Conservation (phyloP, 805 yeast genomes). For the Wickerhamomyces chambardii region DNA sequence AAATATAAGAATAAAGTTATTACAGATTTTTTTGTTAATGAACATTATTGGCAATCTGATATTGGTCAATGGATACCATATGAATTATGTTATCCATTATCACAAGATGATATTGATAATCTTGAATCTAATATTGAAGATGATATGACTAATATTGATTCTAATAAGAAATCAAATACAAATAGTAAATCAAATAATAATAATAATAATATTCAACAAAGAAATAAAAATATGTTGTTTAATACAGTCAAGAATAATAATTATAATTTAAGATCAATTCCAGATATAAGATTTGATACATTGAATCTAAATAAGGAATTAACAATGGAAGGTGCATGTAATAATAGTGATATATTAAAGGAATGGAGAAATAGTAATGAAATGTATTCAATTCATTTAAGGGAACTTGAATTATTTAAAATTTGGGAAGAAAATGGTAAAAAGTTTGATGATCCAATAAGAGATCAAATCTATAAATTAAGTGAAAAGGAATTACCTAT, state of each 20-base stretch:
- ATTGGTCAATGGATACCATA: conserved; percentile 39
- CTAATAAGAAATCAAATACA: no score
- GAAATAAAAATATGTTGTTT: no score
- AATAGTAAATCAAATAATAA: no score
- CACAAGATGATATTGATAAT: background rate
- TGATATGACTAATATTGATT: no score
- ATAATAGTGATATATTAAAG: conserved; percentile 20
- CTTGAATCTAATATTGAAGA: no score
- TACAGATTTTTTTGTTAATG: background rate
- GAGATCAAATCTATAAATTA: background rate
- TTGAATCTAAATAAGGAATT: conserved; percentile 10
- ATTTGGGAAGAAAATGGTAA: background rate
- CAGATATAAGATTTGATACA: conserved; percentile 7
- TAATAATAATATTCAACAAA: no score
- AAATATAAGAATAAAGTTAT: no score
- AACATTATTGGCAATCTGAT: conserved; percentile 30
- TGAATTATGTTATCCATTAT: conserved; percentile 26
- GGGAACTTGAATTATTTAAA: background rate
- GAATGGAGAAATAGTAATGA: conserved; percentile 13
- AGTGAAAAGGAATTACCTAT: conserved; percentile 24
- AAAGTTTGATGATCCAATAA: conserved; percentile 13
- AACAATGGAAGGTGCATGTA: conserved; percentile 24
- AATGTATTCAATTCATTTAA: background rate
- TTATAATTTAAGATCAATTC: conserved; percentile 13
- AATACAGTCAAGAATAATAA: no score